Evolutionary conservation across 108 stramenopile species (phyloP).

Genomic region (Ochromonas danica): DNA sequence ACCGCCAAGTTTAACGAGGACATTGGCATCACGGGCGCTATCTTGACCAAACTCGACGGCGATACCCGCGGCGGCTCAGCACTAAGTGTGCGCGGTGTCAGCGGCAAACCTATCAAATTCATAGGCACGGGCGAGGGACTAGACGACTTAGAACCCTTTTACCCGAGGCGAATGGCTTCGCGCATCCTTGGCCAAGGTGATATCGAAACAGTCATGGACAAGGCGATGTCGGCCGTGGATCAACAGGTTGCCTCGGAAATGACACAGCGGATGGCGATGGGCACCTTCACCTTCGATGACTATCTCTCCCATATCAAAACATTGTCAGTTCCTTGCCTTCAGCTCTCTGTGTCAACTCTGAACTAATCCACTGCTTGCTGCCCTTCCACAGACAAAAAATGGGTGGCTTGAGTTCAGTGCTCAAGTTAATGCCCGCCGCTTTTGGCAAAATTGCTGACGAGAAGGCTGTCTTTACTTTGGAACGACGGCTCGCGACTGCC

Average conservation of each 20-base stretch:
- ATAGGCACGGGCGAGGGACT: slow-evolving; percentile 87
- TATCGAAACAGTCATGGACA: slow-evolving; percentile 88
- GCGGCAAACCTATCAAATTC: slow-evolving; percentile 93
- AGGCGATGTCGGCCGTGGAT: too few species aligned
- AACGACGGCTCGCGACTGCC: slow-evolving; percentile 66
- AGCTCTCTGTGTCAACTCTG: background rate
- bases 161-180: slow-evolving; percentile 91
- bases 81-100: slow-evolving; percentile 82
- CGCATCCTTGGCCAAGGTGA: slow-evolving; percentile 95
- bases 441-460: slow-evolving; percentile 65
- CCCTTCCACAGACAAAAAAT: slow-evolving; percentile 25
- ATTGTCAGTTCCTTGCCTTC: too few species aligned
- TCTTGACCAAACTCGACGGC: slow-evolving; percentile 90
- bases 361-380: background rate
- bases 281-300: too few species aligned
- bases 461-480: slow-evolving; percentile 68
- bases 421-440: slow-evolving; percentile 93
- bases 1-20: slow-evolving; percentile 80
- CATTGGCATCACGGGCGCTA: slow-evolving; percentile 83
- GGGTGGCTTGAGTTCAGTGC: slow-evolving; percentile 70
- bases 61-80: slow-evolving; percentile 91
- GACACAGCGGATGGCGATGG: too few species aligned
- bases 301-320: too few species aligned
- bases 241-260: too few species aligned
- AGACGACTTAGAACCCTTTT: slow-evolving; percentile 87